A percentile compares a stretch with the other conserved stretches of the same genome.
Evolutionary conservation across 2,329 filamentous ascomycete genomes (phyloP).

Genomic region (Ophiocordyceps robertsii): DNA sequence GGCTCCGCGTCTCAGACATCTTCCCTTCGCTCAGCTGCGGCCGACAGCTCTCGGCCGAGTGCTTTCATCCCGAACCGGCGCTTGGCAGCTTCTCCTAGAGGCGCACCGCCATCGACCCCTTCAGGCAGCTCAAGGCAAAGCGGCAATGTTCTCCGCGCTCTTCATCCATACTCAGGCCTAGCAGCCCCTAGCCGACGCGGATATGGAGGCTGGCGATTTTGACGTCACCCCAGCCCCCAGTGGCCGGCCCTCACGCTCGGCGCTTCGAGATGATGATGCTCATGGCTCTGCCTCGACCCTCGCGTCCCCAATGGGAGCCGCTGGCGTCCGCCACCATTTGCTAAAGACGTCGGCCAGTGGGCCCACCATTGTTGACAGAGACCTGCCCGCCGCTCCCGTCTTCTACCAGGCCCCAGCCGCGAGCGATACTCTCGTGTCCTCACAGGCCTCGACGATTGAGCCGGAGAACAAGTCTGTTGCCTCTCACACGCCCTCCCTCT

Average conservation of each 20-base stretch:
- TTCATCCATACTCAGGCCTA: conserved; percentile 10
- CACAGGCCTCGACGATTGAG: background rate
- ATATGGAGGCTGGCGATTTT: conserved; percentile 14
- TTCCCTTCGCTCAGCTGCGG: background rate
- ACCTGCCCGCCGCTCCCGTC: conserved; percentile 8
- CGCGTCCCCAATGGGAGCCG: conserved; percentile 2
- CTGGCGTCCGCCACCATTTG: conserved; percentile 8
- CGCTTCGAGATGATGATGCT: conserved; percentile 6
- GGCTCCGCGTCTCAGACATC: background rate
- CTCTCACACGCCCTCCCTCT: background rate
- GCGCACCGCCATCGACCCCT: background rate
- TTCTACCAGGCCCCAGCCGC: conserved; percentile 2
- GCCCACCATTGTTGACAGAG: conserved; percentile 8
- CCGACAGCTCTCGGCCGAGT: background rate
- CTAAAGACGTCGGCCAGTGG: conserved; percentile 10
- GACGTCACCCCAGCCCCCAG: conserved; percentile 20
- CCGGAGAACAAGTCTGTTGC: conserved; percentile 3
- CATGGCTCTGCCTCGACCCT: background rate
- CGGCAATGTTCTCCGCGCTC: conserved; percentile 7
- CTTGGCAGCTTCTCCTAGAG: background rate
- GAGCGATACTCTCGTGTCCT: background rate
- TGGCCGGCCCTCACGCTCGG: conserved; percentile 12
- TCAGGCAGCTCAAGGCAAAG: background rate
- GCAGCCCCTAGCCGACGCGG: conserved; percentile 5
- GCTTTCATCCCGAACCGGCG: background rate